A percentile compares a stretch with the other conserved stretches of the same genome.
Conservation (phyloP, 108 stramenopile species). For the Nitzschia sp. region DNA sequence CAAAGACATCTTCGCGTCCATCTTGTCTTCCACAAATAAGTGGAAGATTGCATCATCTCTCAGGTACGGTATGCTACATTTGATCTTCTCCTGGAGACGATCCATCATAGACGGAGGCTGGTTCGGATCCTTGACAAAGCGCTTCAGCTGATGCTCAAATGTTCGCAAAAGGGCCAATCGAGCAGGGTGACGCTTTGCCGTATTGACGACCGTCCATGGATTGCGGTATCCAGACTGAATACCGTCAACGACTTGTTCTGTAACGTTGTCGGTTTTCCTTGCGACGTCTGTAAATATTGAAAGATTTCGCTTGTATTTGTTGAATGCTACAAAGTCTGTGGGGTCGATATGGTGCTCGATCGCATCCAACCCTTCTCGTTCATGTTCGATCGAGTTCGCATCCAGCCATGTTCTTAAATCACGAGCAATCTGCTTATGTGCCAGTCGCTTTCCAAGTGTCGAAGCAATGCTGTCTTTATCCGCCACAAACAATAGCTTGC, state of each 20-base stretch:
- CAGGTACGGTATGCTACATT: slow-evolving; percentile 3
- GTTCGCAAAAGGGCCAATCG: slow-evolving; percentile 50
- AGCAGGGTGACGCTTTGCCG: slow-evolving; percentile 59
- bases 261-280: slow-evolving; percentile 53
- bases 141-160: slow-evolving; percentile 52
- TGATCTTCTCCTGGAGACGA: neutral
- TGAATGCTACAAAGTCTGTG: slow-evolving; percentile 81
- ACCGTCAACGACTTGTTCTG: slow-evolving; percentile 28
- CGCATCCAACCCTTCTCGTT: slow-evolving; percentile 55
- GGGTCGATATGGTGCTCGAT: slow-evolving; percentile 79
- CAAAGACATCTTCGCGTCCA: slow-evolving; percentile 10
- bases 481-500: slow-evolving; percentile 71
- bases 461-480: slow-evolving; percentile 68
- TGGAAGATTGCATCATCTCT: slow-evolving; percentile 14
- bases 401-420: slow-evolving; percentile 68
- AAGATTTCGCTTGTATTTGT: slow-evolving; percentile 67
- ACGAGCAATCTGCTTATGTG: slow-evolving; percentile 74
- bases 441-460: slow-evolving; percentile 73
- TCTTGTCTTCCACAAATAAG: slow-evolving; percentile 10
- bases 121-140: slow-evolving; percentile 19
- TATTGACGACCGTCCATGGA: slow-evolving; percentile 54
- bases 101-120: neutral
- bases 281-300: slow-evolving; percentile 57
- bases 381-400: slow-evolving; percentile 38
- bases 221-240: slow-evolving; percentile 10